Evolutionary conservation across 305 asterid genomes (phyloP).

Genomic region (Fraxinus sp.): DNA sequence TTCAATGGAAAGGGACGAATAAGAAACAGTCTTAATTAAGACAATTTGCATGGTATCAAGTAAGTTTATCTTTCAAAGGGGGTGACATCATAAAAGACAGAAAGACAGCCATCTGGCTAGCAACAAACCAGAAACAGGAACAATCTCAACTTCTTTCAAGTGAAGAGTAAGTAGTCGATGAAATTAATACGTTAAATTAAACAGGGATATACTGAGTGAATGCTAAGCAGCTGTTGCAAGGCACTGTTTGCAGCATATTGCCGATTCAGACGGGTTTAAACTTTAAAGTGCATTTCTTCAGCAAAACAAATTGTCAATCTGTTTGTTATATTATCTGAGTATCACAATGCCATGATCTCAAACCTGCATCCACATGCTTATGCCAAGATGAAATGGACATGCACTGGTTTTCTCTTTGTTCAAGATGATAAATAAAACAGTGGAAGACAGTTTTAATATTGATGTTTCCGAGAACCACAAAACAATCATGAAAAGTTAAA

Average conservation of each 20-base stretch:
- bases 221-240: not conserved
- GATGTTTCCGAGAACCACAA: not conserved
- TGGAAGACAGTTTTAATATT: not conserved
- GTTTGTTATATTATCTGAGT: not conserved
- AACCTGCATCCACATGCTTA: slow-evolving; percentile 6
- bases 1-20: not conserved
- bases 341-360: not conserved
- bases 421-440: not conserved
- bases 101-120: not conserved
- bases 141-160: not conserved
- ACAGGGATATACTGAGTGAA: not conserved
- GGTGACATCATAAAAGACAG: not conserved
- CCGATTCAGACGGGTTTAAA: not conserved
- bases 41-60: not conserved
- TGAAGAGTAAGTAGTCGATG: not conserved
- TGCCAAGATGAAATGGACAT: slow-evolving; percentile 2
- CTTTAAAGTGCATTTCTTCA: not conserved
- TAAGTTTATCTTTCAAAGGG: not conserved
- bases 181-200: not conserved
- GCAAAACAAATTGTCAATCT: not conserved
- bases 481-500: not conserved
- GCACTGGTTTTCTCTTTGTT: not conserved
- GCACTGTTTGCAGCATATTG: not conserved
- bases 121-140: not conserved
- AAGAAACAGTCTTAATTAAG: not conserved